phyloP scores from a whole-genome alignment of 768 basidiomycete genomes.

The Boletus vinaceobasis region DNA sequence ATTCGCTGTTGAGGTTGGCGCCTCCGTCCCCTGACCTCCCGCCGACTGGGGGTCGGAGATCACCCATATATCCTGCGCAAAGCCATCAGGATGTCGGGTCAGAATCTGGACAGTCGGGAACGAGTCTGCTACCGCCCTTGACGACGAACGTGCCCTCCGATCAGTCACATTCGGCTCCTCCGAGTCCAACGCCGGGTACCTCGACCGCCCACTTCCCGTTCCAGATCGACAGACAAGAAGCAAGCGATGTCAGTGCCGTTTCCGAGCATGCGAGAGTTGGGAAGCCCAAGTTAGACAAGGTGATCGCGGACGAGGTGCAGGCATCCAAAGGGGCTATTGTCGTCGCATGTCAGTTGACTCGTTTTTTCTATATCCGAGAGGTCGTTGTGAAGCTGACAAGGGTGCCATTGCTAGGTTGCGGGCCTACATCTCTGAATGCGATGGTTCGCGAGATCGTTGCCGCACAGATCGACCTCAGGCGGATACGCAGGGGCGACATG shows the following conservation, averaged over 20 bases:
- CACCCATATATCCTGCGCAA: background rate
- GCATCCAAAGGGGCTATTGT: constrained; percentile 51
- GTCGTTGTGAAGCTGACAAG: background rate
- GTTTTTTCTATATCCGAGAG: too few species aligned
- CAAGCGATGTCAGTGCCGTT: constrained; percentile 54
- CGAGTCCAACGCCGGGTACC: background rate
- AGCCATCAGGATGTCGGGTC: constrained; percentile 3
- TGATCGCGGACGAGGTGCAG: constrained; percentile 64
- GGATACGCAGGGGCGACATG: constrained; percentile 52
- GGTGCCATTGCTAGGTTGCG: constrained; percentile 51
- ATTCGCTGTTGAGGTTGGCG: background rate
- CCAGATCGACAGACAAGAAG: constrained; percentile 55
- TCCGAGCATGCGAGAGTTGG: constrained; percentile 65
- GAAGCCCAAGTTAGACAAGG: constrained; percentile 58
- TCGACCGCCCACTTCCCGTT: constrained; percentile 26
- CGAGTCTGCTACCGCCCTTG: background rate
- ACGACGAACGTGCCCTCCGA: background rate
- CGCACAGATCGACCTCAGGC: constrained; percentile 52
- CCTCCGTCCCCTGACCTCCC: background rate
- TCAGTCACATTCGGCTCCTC: background rate
- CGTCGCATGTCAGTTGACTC: constrained; percentile 60
- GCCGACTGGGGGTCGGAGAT: background rate
- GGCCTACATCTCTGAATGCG: constrained; percentile 66
- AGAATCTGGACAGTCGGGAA: constrained; percentile 1
- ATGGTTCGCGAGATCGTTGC: constrained; percentile 65